phyloP scores from a whole-genome alignment of 2,329 filamentous ascomycete species.

The Colletotrichum sp. region DNA sequence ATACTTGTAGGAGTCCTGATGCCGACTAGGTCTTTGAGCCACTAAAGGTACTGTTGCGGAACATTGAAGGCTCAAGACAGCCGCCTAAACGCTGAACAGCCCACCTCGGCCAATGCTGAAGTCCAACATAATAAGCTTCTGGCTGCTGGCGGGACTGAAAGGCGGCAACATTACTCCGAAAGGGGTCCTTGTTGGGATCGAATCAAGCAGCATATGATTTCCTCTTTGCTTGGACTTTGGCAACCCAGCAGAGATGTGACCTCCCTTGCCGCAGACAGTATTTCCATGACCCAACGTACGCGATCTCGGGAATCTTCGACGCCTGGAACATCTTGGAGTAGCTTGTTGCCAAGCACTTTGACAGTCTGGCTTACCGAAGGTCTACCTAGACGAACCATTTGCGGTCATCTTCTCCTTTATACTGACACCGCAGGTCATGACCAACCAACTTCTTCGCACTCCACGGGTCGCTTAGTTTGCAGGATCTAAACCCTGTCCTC shows the following conservation, averaged over 20 bases:
- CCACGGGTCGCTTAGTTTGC: too few species aligned
- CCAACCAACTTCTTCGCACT: background rate
- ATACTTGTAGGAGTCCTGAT: background rate
- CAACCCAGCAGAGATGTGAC: background rate
- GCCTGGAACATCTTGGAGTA: background rate
- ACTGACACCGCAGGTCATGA: background rate
- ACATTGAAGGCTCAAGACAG: background rate
- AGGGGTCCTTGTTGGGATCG: background rate
- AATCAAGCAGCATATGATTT: background rate
- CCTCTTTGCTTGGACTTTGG: background rate
- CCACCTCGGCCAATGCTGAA: background rate
- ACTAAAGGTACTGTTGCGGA: background rate
- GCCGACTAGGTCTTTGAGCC: background rate
- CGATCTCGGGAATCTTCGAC: background rate
- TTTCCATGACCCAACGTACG: background rate
- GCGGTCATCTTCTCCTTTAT: background rate
- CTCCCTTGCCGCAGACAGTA: background rate
- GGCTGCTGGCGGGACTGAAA: background rate
- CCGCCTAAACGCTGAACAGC: accelerated
- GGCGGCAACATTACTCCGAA: background rate
- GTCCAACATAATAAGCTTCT: background rate
- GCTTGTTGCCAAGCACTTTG: accelerated
- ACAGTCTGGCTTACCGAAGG: background rate
- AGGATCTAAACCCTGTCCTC: background rate
- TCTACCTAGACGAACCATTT: background rate